A percentile compares a stretch with the other conserved stretches of the same genome.
These are phyloP conservation scores for Lactifluus volemus DNA, from an alignment of 768 basidiomycete genomes.

Conservation along the genomic window DNA sequence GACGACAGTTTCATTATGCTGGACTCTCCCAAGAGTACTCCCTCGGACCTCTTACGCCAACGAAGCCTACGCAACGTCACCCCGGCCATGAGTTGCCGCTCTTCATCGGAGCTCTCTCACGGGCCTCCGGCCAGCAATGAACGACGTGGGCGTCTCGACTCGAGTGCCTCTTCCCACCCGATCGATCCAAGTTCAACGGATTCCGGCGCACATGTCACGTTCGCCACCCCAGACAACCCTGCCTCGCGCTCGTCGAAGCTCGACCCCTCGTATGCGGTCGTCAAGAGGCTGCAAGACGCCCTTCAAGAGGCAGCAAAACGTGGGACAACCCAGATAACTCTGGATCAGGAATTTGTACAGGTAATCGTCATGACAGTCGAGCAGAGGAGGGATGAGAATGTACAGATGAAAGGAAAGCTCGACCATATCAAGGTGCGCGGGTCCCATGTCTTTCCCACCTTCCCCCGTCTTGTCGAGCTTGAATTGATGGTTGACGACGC, in stretches of 20 bases:
- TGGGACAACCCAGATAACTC: conserved; percentile 49
- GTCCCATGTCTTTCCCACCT: no score
- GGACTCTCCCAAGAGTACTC: neutral
- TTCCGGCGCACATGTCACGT: conserved; percentile 32
- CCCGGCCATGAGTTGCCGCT: conserved; percentile 16
- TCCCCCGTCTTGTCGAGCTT: neutral
- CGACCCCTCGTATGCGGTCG: conserved; percentile 39
- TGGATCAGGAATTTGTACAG: conserved; percentile 70
- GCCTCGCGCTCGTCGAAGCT: conserved; percentile 25
- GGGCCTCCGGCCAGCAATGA: conserved; percentile 15
- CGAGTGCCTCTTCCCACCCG: conserved; percentile 23
- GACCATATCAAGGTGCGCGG: conserved; percentile 77
- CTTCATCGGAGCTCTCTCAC: conserved; percentile 28
- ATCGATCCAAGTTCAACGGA: conserved; percentile 13
- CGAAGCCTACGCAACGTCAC: neutral
- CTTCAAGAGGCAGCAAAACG: conserved; percentile 52
- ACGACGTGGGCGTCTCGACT: conserved; percentile 23
- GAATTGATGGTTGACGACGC: neutral
- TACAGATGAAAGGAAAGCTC: conserved; percentile 63
- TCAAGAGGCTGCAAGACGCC: conserved; percentile 49
- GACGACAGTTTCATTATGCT: neutral
- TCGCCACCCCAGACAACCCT: conserved; percentile 36
- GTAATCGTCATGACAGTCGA: conserved; percentile 60
- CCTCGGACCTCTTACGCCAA: neutral
- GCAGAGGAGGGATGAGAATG: conserved; percentile 48